Evolutionary conservation across 2,329 filamentous ascomycete genomes (phyloP).

Genomic region (Apiospora rasikravindrae): DNA sequence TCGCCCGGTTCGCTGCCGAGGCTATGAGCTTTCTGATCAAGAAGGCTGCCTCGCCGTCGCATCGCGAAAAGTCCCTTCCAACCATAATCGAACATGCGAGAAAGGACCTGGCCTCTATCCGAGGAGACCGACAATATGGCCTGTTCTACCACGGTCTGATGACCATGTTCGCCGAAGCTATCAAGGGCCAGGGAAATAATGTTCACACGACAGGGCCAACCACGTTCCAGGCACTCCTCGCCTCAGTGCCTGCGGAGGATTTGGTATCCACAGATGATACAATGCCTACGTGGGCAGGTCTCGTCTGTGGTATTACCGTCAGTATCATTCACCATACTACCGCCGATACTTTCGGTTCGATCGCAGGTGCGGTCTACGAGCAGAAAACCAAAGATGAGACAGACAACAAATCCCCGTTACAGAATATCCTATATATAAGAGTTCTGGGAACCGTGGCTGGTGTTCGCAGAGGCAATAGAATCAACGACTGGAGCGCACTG

Average conservation of each 20-base stretch:
- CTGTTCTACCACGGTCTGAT: conserved; percentile 88
- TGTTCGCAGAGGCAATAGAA: conserved; percentile 79
- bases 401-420: conserved; percentile 42
- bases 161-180: conserved; percentile 87
- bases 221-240: conserved; percentile 58
- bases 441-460: conserved; percentile 74
- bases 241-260: conserved; percentile 56
- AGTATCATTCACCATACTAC: conserved; percentile 84
- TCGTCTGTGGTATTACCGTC: conserved; percentile 77
- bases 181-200: conserved; percentile 64
- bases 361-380: conserved; percentile 67
- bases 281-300: conserved; percentile 58
- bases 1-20: conserved; percentile 91
- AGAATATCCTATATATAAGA: conserved; percentile 54
- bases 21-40: conserved; percentile 92
- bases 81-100: conserved; percentile 75
- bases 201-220: conserved; percentile 65
- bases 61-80: conserved; percentile 74
- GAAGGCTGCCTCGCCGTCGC: conserved; percentile 80
- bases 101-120: conserved; percentile 64
- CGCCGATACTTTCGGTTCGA: conserved; percentile 71
- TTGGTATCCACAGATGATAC: conserved; percentile 51
- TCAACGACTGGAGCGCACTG: conserved; percentile 73
- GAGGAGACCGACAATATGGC: conserved; percentile 61
- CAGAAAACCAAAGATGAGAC: conserved; percentile 47